Evolutionary conservation across 208 protist genomes (phyloP).

Genomic region (Leishmania lainsoni): DNA sequence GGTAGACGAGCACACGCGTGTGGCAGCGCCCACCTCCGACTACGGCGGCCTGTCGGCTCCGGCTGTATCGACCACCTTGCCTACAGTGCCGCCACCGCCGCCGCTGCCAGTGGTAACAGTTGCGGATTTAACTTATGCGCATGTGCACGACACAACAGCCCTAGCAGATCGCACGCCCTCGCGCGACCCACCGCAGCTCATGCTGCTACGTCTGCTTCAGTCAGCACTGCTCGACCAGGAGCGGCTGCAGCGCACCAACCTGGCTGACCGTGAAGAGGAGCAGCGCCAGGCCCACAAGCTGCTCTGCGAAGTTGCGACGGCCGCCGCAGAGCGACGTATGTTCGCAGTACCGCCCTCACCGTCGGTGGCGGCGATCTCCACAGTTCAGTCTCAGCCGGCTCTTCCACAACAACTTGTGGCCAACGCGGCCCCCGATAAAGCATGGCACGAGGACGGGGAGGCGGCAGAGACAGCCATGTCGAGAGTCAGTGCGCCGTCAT

Average conservation of each 20-base stretch:
- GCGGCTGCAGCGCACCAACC: constrained; percentile 7
- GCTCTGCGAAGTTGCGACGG: background rate
- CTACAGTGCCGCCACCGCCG: background rate
- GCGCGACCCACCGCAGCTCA: background rate
- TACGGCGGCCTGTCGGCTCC: background rate
- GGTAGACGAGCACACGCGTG: background rate
- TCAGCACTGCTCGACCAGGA: constrained; percentile 12
- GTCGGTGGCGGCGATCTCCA: background rate
- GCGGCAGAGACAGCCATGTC: background rate
- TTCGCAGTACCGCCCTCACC: background rate
- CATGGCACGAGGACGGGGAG: background rate
- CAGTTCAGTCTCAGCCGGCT: background rate
- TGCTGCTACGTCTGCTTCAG: constrained; percentile 2
- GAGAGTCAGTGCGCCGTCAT: background rate
- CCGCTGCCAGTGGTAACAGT: background rate
- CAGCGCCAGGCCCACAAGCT: constrained; percentile 16
- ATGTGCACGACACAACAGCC: background rate
- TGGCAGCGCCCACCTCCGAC: background rate
- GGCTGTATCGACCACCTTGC: background rate
- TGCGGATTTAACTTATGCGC: background rate
- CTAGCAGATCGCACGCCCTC: background rate
- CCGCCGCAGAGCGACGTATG: background rate
- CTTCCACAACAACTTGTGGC: background rate
- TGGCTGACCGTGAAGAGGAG: constrained; percentile 29
- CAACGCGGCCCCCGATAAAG: background rate